Percentiles rank a stretch among this genome's conserved stretches.
These are phyloP conservation scores for Lotus japonicus DNA, from an alignment of 306 rosid genomes.

Conservation along the genomic window DNA sequence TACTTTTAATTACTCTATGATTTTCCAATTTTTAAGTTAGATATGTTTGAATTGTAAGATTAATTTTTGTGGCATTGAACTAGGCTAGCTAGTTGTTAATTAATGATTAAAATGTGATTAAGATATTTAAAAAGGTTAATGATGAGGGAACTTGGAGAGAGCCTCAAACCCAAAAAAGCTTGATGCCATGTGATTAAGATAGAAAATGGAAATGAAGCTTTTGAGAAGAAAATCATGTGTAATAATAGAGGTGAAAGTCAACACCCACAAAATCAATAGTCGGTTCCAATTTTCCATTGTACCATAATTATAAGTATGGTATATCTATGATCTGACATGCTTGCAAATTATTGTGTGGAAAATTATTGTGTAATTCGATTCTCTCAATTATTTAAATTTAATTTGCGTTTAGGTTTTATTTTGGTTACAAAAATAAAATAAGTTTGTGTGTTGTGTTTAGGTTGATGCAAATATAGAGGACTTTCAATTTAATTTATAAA, in stretches of 20 bases:
- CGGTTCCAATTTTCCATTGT: not conserved
- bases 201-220: constrained; percentile 20
- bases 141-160: not conserved
- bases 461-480: too few relatives aligned
- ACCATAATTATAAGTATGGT: not conserved
- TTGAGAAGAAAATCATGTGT: constrained; percentile 15
- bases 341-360: not conserved
- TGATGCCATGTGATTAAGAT: constrained; percentile 26
- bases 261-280: constrained; percentile 1
- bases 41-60: too few relatives aligned
- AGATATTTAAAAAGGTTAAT: not conserved
- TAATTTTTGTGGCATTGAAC: not conserved
- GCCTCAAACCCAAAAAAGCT: constrained; percentile 18
- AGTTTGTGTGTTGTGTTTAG: too few relatives aligned
- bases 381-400: not conserved
- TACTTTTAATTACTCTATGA: too few relatives aligned
- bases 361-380: not conserved
- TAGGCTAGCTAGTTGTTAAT: not conserved
- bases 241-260: constrained; percentile 34
- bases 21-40: too few relatives aligned
- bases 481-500: too few relatives aligned
- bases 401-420: too few relatives aligned
- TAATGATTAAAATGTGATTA: constrained; percentile 15
- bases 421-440: too few relatives aligned
- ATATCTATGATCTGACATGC: not conserved